Percentiles rank a stretch among this genome's conserved stretches.
Evolutionary conservation across 495 filamentous ascomycete species (phyloP).

Genomic region (Tuber microsphaerosporum): DNA sequence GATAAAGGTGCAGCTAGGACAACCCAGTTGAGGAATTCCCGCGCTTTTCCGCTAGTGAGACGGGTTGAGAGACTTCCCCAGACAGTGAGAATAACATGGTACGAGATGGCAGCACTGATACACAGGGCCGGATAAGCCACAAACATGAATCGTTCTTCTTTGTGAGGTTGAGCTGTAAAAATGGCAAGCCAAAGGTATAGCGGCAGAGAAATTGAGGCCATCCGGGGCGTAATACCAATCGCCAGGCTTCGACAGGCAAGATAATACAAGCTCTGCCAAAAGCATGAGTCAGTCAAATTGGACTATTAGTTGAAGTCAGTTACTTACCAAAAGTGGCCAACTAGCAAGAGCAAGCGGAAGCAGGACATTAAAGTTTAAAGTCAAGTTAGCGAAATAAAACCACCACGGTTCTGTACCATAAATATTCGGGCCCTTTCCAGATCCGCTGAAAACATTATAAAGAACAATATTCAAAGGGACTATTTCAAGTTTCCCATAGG

Average conservation of each 20-base stretch:
- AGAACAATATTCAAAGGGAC: constrained; percentile 88
- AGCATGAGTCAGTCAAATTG: not conserved
- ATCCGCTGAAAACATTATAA: constrained; percentile 84
- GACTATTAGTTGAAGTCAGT: constrained; percentile 45
- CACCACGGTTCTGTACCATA: constrained; percentile 97
- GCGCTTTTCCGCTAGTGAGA: constrained; percentile 43
- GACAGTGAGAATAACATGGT: constrained; percentile 68
- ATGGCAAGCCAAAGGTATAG: constrained; percentile 94
- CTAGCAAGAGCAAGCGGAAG: constrained; percentile 73
- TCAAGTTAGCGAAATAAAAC: constrained; percentile 87
- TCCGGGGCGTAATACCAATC: constrained; percentile 17
- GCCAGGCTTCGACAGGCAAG: constrained; percentile 1
- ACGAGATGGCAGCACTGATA: constrained; percentile 79
- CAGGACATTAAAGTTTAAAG: constrained; percentile 94
- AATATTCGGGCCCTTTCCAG: constrained; percentile 75
- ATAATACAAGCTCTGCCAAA: constrained; percentile 15
- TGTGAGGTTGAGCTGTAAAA: constrained; percentile 88
- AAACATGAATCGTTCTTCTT: constrained; percentile 99
- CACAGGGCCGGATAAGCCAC: constrained; percentile 86
- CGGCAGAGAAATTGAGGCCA: constrained; percentile 59
- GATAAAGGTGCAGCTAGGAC: constrained; percentile 43
- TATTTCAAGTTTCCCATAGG: constrained; percentile 68
- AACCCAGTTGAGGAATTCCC: constrained; percentile 56
- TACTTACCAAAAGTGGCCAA: constrained; percentile 53
- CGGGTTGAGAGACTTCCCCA: constrained; percentile 52